A percentile compares a stretch with the other conserved stretches of the same genome.
phyloP scores from a whole-genome alignment of 2,329 filamentous ascomycete species.

The Coniochaeta prunicola region DNA sequence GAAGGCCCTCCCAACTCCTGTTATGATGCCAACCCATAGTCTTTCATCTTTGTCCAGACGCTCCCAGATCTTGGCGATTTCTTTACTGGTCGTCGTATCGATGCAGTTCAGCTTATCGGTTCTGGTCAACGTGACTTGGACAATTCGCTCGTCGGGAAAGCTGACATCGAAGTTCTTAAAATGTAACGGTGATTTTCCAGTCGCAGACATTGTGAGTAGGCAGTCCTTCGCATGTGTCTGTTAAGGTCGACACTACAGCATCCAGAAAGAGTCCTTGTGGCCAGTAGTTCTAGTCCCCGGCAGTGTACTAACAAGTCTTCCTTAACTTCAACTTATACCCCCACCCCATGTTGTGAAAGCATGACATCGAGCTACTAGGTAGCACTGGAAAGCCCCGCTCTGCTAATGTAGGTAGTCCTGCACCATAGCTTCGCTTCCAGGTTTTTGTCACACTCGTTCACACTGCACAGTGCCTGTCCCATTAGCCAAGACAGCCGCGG shows the following conservation, averaged over 20 bases:
- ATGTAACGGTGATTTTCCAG: conserved; percentile 6
- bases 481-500: no score
- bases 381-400: background rate
- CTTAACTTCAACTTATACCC: background rate
- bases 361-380: background rate
- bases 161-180: conserved; percentile 13
- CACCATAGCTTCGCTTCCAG: background rate
- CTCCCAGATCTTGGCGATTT: conserved; percentile 32
- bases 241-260: background rate
- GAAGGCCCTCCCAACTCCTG: conserved; percentile 55
- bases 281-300: background rate
- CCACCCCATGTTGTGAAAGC: background rate
- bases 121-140: conserved; percentile 43
- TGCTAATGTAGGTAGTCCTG: background rate
- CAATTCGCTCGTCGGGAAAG: conserved; percentile 10
- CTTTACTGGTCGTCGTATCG: conserved; percentile 34
- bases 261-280: background rate
- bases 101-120: conserved; percentile 49
- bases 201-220: conserved; percentile 6
- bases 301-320: background rate
- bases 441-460: background rate
- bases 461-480: background rate
- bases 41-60: conserved; percentile 51
- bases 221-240: background rate
- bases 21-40: conserved; percentile 52